Percentiles rank a stretch among this genome's conserved stretches.
phyloP scores from a whole-genome alignment of 805 yeast genomes.

The Metschnikowia matae region DNA sequence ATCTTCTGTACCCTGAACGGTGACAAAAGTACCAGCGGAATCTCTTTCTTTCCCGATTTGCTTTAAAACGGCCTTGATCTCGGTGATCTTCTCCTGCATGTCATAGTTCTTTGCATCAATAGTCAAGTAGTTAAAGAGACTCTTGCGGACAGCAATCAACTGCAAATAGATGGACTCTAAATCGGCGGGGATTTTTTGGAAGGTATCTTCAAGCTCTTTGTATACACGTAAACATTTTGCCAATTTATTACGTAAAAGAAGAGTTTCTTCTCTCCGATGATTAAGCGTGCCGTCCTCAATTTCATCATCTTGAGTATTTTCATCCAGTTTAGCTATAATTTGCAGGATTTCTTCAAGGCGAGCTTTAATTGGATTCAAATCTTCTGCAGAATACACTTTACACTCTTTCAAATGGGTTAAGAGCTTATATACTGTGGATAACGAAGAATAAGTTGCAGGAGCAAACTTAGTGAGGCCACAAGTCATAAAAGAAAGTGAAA shows the following conservation, averaged over 20 bases:
- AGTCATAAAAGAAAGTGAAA: conserved; percentile 83
- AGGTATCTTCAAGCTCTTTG: conserved; percentile 48
- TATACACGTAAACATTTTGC: conserved; percentile 58
- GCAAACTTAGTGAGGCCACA: conserved; percentile 89
- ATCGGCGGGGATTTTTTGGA: conserved; percentile 41
- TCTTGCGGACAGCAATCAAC: conserved; percentile 61
- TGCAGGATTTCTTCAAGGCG: conserved; percentile 66
- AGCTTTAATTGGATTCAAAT: conserved; percentile 69
- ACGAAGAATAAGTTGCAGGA: conserved; percentile 89
- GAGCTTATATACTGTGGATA: conserved; percentile 80
- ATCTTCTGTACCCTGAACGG: conserved; percentile 19
- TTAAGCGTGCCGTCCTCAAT: conserved; percentile 7
- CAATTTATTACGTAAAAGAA: conserved; percentile 62
- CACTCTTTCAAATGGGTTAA: conserved; percentile 79
- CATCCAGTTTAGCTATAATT: conserved; percentile 45
- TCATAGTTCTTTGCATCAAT: conserved; percentile 7
- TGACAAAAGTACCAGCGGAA: conserved; percentile 49
- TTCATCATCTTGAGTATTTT: conserved; percentile 11
- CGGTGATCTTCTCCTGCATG: conserved; percentile 14
- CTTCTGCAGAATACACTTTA: conserved; percentile 78
- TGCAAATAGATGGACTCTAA: conserved; percentile 48
- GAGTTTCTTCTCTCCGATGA: conserved; percentile 53
- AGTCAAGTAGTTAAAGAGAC: conserved; percentile 38
- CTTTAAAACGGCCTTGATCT: conserved; percentile 24
- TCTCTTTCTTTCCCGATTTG: conserved; percentile 42